Base-by-base conservation (phyloP, 768 basidiomycete genomes). In the Trametes gibbosa region DNA sequence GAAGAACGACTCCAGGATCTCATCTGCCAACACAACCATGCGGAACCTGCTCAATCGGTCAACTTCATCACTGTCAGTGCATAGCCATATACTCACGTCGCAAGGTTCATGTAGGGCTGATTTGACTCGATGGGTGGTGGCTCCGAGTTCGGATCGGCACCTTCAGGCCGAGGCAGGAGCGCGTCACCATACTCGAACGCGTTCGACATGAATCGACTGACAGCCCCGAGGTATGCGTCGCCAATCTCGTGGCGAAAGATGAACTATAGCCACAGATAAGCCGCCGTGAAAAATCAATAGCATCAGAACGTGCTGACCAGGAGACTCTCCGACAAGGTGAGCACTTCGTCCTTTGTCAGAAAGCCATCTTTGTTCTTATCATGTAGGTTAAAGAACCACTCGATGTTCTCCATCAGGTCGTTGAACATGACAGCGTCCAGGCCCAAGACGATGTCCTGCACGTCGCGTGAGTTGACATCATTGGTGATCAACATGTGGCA, bases 151-250 rank as follows among this genome's bases (percentile, higher is more conserved):
- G 62, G 55, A 21, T 66, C 69, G 13, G 64, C 65, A 27, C 73
- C 76, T 68, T 80, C 79, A 16, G 76, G 63, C 65, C 77, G 77
- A 41, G 88, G 89, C 16, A 90, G 75, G n/a, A 93, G 79, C n/a
- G 93, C 88, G 74, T 97, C 95, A 2, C 95, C 97, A 57, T 95
- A 98, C 69, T 99, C 97, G 67, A 98, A 99, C 0, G 96, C 93
- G 67, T 99, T 98, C 39, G 95, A 90, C 87, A 98, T 95, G 71
- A 98, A 96, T 41, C 94, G 87, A 64, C 93, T 95, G 63, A 99
- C 91, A 23, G 96, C 93, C 1, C 95, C 97, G 23, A 99, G 80
- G 70, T 96, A 99, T 4, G 93, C 91, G 72, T 99, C 97, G 3
- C 97, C 97, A 12, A 94, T 81, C 74, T 99, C 97, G 72, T 87